phyloP scores from a whole-genome alignment of 805 yeast species.

The Ogataea nakhonphanomensis region DNA sequence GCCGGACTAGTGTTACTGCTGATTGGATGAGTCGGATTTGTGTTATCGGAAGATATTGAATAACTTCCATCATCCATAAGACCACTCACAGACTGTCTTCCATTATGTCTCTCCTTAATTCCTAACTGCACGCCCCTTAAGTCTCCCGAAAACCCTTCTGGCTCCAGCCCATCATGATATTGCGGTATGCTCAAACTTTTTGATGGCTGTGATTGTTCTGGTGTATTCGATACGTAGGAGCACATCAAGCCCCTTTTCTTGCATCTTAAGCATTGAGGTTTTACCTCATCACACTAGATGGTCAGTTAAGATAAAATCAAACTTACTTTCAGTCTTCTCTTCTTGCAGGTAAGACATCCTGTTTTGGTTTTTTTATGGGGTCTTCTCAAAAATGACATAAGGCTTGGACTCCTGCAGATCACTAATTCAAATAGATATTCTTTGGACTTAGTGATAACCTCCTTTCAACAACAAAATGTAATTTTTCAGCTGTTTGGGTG shows the following conservation, averaged over 20 bases:
- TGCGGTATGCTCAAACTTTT: too few relatives aligned
- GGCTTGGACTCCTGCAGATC: neutral
- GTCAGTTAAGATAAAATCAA: neutral
- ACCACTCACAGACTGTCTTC: too few relatives aligned
- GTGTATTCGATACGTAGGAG: slow-evolving; percentile 4
- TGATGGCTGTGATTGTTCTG: too few relatives aligned
- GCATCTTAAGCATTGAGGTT: slow-evolving; percentile 24
- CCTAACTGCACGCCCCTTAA: too few relatives aligned
- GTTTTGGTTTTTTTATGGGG: slow-evolving; percentile 27
- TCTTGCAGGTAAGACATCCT: slow-evolving; percentile 25
- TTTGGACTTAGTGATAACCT: too few relatives aligned
- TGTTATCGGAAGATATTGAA: slow-evolving; percentile 4
- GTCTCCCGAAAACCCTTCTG: too few relatives aligned
- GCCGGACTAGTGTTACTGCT: slow-evolving; percentile 6
- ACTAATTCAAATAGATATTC: too few relatives aligned
- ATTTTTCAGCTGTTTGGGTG: too few relatives aligned
- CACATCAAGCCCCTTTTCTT: slow-evolving; percentile 21
- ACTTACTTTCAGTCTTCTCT: slow-evolving; percentile 25
- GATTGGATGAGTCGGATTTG: neutral
- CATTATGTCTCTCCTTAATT: too few relatives aligned
- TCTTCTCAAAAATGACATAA: slow-evolving; percentile 22
- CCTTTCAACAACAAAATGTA: too few relatives aligned
- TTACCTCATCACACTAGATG: slow-evolving; percentile 25
- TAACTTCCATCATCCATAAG: neutral
- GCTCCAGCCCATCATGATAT: too few relatives aligned